phyloP scores from a whole-genome alignment of 2,329 filamentous ascomycete genomes.

The Pseudogymnoascus sp. region DNA sequence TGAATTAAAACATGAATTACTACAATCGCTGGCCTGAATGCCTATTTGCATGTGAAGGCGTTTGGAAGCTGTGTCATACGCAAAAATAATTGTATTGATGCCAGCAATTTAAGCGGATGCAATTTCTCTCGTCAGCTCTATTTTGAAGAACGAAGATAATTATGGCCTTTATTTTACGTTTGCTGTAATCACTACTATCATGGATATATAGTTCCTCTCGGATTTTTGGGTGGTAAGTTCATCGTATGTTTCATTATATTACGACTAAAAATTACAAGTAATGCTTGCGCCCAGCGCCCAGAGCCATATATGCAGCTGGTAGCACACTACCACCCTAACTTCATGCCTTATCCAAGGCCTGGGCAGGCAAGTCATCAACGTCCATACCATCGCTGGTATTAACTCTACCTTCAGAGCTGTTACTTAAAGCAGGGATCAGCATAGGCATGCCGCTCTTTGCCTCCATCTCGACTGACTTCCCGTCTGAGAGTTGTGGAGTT shows the following conservation, averaged over 20 bases:
- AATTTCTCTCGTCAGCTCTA: neutral
- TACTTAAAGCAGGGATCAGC: neutral
- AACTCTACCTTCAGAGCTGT: neutral
- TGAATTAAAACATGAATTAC: neutral
- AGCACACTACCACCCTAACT: neutral
- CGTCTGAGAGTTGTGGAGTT: neutral
- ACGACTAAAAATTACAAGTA: conserved; percentile 3
- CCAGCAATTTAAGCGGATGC: neutral
- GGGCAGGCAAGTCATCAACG: neutral
- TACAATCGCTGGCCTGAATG: neutral
- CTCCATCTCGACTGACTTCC: neutral
- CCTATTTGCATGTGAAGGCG: neutral
- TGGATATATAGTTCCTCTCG: neutral
- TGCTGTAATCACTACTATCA: neutral
- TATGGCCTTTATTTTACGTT: neutral
- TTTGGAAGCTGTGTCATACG: neutral
- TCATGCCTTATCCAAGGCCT: neutral
- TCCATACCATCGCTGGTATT: conserved; percentile 1
- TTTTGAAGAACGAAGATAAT: neutral
- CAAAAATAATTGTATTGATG: neutral
- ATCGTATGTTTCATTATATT: neutral
- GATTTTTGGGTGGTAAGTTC: neutral
- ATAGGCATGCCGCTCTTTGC: neutral
- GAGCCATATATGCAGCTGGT: neutral
- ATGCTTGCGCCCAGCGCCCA: neutral